A percentile compares a stretch with the other conserved stretches of the same genome.
These are phyloP conservation scores for Zygoascus ofunaensis DNA, from an alignment of 805 yeast genomes.

Conservation along the genomic window DNA sequence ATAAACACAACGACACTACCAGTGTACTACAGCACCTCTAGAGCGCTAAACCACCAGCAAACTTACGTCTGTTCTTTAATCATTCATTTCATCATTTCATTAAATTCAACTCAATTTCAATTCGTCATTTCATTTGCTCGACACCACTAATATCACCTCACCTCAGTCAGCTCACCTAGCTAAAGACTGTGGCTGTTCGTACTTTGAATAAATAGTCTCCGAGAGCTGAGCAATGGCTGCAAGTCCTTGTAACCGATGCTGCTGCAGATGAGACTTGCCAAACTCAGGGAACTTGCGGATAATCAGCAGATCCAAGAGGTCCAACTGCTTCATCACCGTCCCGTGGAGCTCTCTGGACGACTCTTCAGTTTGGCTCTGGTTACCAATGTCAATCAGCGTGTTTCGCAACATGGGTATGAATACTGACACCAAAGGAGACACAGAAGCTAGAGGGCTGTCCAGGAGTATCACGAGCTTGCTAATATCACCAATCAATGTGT, in stretches of 20 bases:
- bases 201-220: neutral
- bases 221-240: slow-evolving; percentile 16
- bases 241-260: slow-evolving; percentile 15
- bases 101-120: too few species aligned
- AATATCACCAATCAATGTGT: slow-evolving; percentile 6
- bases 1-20: too few species aligned
- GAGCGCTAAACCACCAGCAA: too few species aligned
- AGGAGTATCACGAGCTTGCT: slow-evolving; percentile 11
- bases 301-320: slow-evolving; percentile 12
- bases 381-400: slow-evolving; percentile 4
- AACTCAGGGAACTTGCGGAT: slow-evolving; percentile 14
- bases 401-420: slow-evolving; percentile 14
- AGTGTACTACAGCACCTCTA: too few species aligned
- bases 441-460: slow-evolving; percentile 17
- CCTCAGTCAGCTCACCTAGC: too few species aligned
- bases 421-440: slow-evolving; percentile 16
- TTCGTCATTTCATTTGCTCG: too few species aligned
- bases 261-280: slow-evolving; percentile 5
- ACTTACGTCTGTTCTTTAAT: too few species aligned
- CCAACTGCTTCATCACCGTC: slow-evolving; percentile 6
- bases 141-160: too few species aligned
- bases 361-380: neutral
- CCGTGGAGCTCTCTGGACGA: neutral
- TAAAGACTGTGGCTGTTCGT: neutral
- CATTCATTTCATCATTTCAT: too few species aligned